Conservation (phyloP, 1,284 basidiomycete species). For the Cronartium ribicola region DNA sequence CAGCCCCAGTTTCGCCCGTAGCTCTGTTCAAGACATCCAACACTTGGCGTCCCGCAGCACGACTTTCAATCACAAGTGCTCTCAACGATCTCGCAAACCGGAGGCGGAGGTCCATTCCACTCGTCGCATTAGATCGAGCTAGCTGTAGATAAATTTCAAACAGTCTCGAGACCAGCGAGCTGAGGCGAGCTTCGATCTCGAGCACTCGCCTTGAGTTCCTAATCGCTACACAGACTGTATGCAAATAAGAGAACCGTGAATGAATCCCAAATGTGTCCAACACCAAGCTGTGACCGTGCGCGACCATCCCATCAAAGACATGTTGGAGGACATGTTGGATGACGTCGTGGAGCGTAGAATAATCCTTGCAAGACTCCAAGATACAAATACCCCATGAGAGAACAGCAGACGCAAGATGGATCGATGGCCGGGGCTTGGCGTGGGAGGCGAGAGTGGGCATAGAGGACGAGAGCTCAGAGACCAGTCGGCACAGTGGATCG, state of each 20-base stretch:
- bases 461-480: slow-evolving; percentile 24
- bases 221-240: slow-evolving; percentile 29
- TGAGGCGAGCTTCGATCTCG: slow-evolving; percentile 25
- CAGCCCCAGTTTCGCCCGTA: not conserved
- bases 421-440: slow-evolving; percentile 3
- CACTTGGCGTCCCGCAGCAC: slow-evolving; percentile 18
- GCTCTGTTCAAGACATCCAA: slow-evolving; percentile 36
- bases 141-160: slow-evolving; percentile 27
- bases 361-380: slow-evolving; percentile 26
- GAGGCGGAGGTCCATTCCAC: not conserved
- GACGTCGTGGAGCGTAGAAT: slow-evolving; percentile 24
- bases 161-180: slow-evolving; percentile 13
- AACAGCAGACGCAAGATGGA: slow-evolving; percentile 26
- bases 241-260: slow-evolving; percentile 18
- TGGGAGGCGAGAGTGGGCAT: not conserved
- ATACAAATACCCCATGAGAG: slow-evolving; percentile 38
- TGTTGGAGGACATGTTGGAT: slow-evolving; percentile 26
- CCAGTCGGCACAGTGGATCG: slow-evolving; percentile 15
- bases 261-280: not conserved
- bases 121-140: slow-evolving; percentile 12
- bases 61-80: slow-evolving; percentile 31
- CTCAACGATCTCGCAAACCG: slow-evolving; percentile 24
- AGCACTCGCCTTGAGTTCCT: slow-evolving; percentile 22
- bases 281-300: too few relatives aligned
- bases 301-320: slow-evolving; percentile 6